Conservation (phyloP, 2,329 filamentous ascomycete genomes). For the Scedosporium aurantiacum region DNA sequence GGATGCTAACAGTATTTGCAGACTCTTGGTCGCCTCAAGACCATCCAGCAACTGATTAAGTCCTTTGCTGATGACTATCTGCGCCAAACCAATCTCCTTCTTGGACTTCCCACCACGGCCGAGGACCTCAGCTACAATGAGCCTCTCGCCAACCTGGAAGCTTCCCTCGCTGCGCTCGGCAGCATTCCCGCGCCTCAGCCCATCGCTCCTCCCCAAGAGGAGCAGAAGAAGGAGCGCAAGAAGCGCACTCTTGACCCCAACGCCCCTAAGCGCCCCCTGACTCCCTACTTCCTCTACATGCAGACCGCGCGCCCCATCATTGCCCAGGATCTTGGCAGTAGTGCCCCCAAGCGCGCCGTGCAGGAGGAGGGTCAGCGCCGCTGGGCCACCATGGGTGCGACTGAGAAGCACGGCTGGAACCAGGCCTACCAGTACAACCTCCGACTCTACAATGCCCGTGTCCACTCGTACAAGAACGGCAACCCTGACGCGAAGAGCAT, state of each 20-base stretch:
- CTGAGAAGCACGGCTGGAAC: conserved; percentile 63
- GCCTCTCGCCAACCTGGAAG: conserved; percentile 40
- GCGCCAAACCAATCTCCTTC: conserved; percentile 74
- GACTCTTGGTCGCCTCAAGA: conserved; percentile 50
- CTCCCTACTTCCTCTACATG: conserved; percentile 92
- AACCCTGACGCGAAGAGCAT: conserved; percentile 49
- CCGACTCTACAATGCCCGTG: conserved; percentile 52
- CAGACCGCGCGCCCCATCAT: conserved; percentile 78
- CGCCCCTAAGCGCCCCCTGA: conserved; percentile 86
- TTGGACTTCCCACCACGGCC: conserved; percentile 49
- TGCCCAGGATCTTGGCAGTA: conserved; percentile 62
- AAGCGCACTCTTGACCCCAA: conserved; percentile 82
- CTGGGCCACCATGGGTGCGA: conserved; percentile 67
- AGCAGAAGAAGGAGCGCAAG: conserved; percentile 80
- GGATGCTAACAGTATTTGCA: conserved; percentile 39
- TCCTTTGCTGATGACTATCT: conserved; percentile 76
- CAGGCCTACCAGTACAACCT: conserved; percentile 58
- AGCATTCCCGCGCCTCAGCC: conserved; percentile 27
- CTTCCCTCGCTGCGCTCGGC: conserved; percentile 33
- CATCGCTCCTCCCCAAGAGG: conserved; percentile 32
- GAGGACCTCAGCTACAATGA: conserved; percentile 33
- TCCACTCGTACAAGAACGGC: conserved; percentile 52
- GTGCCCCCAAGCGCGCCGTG: conserved; percentile 73
- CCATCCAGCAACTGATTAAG: conserved; percentile 68
- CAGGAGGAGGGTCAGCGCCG: conserved; percentile 77